Evolutionary conservation across 139 green algal genomes (phyloP).

Genomic region (Ettlia oleoabundans): DNA sequence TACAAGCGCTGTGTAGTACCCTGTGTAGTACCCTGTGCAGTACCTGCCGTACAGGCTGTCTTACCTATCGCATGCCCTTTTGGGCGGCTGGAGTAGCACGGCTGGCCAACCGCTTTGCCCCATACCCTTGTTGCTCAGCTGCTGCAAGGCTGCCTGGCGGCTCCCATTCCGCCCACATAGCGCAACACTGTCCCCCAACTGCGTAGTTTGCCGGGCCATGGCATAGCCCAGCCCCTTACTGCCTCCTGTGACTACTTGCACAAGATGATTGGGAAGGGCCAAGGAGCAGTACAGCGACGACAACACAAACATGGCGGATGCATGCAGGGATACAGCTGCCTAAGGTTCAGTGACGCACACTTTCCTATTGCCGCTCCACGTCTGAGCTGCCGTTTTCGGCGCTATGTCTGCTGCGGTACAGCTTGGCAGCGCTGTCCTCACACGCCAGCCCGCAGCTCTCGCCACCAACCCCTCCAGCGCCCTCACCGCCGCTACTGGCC

Average conservation of each 20-base stretch:
- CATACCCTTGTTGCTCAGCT: constrained; percentile 33
- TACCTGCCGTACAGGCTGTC: constrained; percentile 26
- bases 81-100: constrained; percentile 45
- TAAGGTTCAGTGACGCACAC: too few relatives aligned
- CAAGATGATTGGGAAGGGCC: too few relatives aligned
- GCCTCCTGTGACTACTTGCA: constrained; percentile 58
- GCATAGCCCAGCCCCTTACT: constrained; percentile 51
- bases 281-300: too few relatives aligned
- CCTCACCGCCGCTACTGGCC: not conserved
- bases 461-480: too few relatives aligned
- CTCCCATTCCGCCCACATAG: constrained; percentile 52
- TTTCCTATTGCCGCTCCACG: too few relatives aligned
- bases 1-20: constrained; percentile 73
- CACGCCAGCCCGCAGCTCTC: not conserved
- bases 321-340: too few relatives aligned
- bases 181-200: constrained; percentile 51
- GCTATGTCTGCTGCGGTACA: too few relatives aligned
- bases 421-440: not conserved
- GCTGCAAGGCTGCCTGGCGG: constrained; percentile 39
- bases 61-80: constrained; percentile 44
- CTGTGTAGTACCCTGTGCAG: constrained; percentile 60
- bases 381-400: too few relatives aligned
- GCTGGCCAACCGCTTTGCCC: constrained; percentile 5
- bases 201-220: constrained; percentile 54
- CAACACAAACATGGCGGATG: too few relatives aligned